Evolutionary conservation across 2,329 filamentous ascomycete species (phyloP).

Genomic region (Neurospora sp.): DNA sequence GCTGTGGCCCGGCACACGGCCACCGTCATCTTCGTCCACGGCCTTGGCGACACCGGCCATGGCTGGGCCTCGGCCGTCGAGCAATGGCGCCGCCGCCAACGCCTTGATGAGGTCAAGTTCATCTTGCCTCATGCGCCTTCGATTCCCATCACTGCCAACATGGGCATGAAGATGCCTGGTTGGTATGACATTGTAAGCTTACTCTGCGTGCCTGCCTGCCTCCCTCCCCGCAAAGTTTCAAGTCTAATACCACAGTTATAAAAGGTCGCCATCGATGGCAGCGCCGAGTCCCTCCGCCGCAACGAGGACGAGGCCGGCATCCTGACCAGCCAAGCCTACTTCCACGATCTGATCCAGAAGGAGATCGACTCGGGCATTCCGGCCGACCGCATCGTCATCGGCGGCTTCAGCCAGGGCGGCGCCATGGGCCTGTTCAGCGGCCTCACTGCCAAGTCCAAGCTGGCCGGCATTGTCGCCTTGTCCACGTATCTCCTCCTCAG

Average conservation of each 20-base stretch:
- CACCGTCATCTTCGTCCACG: constrained; percentile 90
- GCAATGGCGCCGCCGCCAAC: constrained; percentile 71
- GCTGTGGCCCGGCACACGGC: constrained; percentile 79
- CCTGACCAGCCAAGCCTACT: constrained; percentile 59
- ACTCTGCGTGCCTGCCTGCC: not conserved
- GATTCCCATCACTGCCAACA: constrained; percentile 67
- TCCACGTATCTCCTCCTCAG: constrained; percentile 70
- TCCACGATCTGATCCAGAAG: constrained; percentile 68
- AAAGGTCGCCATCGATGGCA: constrained; percentile 18
- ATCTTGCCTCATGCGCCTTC: constrained; percentile 83
- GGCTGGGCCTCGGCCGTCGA: constrained; percentile 78
- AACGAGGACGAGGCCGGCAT: constrained; percentile 61
- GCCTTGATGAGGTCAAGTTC: constrained; percentile 85
- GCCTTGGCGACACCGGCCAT: constrained; percentile 73
- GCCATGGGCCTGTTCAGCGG: constrained; percentile 78
- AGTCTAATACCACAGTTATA: not conserved
- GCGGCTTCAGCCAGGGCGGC: constrained; percentile 79
- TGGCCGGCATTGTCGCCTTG: constrained; percentile 82
- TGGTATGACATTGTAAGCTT: constrained; percentile 70
- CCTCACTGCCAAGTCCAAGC: constrained; percentile 59
- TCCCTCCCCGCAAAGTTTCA: not conserved
- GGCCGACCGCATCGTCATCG: constrained; percentile 73
- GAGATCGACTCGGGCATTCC: constrained; percentile 77
- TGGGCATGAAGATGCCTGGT: constrained; percentile 67
- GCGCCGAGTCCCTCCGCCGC: constrained; percentile 19